Evolutionary conservation across 148 eudicot genomes (phyloP).

Genomic region (Cornus suecica): DNA sequence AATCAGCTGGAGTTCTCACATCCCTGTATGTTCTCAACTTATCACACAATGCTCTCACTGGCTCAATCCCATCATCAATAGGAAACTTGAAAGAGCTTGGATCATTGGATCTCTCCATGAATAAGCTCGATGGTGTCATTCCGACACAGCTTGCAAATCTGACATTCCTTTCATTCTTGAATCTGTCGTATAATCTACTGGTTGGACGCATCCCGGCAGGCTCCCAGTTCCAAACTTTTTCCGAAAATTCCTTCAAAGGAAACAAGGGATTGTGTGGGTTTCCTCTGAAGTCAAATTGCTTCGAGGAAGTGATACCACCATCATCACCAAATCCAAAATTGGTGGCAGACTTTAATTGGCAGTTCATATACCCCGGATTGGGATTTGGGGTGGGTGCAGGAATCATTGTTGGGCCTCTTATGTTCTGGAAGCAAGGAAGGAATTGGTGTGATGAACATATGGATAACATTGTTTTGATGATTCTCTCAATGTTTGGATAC

Average conservation of each 20-base stretch:
- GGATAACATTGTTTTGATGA: constrained; percentile 17
- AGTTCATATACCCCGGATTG: constrained; percentile 32
- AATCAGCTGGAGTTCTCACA: constrained; percentile 7
- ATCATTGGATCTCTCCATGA: constrained; percentile 21
- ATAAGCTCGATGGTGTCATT: constrained; percentile 8
- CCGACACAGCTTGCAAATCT: not conserved
- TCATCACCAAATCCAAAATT: not conserved
- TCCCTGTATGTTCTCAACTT: constrained; percentile 15
- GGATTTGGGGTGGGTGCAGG: constrained; percentile 39
- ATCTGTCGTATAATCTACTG: constrained; percentile 10
- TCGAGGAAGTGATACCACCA: not conserved
- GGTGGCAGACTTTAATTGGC: constrained; percentile 21
- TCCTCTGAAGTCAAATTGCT: constrained; percentile 8
- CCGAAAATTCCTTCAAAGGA: not conserved
- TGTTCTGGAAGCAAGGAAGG: constrained; percentile 21
- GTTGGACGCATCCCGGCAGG: not conserved
- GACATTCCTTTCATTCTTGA: constrained; percentile 8
- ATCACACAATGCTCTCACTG: constrained; percentile 13
- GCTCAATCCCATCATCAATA: constrained; percentile 13
- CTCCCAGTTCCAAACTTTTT: constrained; percentile 2
- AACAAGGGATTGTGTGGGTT: constrained; percentile 5
- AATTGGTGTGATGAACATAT: constrained; percentile 17
- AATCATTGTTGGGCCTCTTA: constrained; percentile 25
- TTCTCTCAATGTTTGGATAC: constrained; percentile 28
- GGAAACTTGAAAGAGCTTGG: constrained; percentile 9